Conservation (phyloP, 306 rosid genomes). For the Argentina anserina region DNA sequence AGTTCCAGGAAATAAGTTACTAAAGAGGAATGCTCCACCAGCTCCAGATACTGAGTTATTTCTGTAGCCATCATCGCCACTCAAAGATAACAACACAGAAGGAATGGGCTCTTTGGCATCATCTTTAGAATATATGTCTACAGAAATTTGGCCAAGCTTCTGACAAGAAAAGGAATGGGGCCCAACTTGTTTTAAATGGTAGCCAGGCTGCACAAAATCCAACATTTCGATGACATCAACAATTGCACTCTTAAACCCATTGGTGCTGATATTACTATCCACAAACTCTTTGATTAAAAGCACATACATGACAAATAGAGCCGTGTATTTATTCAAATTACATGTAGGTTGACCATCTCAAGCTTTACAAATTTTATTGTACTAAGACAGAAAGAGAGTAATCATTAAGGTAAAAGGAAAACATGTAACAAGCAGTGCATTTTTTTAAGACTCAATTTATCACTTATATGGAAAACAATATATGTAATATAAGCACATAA, state of each 20-base stretch:
- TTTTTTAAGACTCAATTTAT: background rate
- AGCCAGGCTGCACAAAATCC: constrained; percentile 66
- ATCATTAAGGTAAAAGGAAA: background rate
- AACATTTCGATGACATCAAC: constrained; percentile 12
- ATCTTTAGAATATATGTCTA: constrained; percentile 62
- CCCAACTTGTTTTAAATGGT: constrained; percentile 75
- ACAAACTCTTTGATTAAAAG: background rate
- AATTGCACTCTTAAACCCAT: constrained; percentile 18
- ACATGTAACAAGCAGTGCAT: background rate
- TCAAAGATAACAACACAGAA: constrained; percentile 85
- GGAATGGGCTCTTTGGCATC: constrained; percentile 70
- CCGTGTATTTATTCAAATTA: background rate
- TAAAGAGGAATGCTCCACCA: constrained; percentile 75
- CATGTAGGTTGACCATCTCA: background rate
- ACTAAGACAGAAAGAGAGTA: background rate
- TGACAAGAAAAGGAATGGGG: constrained; percentile 81
- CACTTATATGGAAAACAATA: background rate
- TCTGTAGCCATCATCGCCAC: constrained; percentile 91
- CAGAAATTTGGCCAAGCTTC: constrained; percentile 94
- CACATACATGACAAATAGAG: background rate
- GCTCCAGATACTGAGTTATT: constrained; percentile 82
- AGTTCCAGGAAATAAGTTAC: constrained; percentile 84
- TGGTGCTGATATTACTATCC: background rate
- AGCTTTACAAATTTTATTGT: background rate
- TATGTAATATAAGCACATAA: background rate